phyloP scores from a whole-genome alignment of 192 early-diverging fungal species.

The Coemansia sp. region DNA sequence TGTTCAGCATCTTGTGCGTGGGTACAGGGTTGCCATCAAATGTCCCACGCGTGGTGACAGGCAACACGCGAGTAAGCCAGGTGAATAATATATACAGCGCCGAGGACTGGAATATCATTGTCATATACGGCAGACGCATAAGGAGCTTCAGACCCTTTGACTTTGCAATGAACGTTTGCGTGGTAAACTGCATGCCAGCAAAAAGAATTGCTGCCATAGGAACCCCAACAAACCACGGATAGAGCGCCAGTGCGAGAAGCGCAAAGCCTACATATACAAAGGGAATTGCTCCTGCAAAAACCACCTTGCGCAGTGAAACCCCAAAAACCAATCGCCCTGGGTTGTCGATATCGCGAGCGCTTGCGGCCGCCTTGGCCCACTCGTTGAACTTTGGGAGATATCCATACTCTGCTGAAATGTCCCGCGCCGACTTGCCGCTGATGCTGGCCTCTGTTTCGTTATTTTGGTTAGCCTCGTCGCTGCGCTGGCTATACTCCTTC shows the following conservation, averaged over 20 bases:
- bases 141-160: constrained; percentile 58
- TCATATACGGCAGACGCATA: constrained; percentile 77
- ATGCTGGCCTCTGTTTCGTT: constrained; percentile 8
- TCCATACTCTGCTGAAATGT: constrained; percentile 77
- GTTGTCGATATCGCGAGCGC: constrained; percentile 19
- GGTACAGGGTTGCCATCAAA: constrained; percentile 29
- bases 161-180: constrained; percentile 62
- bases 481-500: constrained; percentile 47
- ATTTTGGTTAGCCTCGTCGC: constrained; percentile 1
- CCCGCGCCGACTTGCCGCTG: constrained; percentile 74
- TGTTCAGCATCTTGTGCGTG: constrained; percentile 53
- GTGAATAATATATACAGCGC: constrained; percentile 68
- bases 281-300: constrained; percentile 70
- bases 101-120: constrained; percentile 84
- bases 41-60: constrained; percentile 55
- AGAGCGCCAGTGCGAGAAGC: constrained; percentile 59
- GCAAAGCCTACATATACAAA: constrained; percentile 63
- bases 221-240: constrained; percentile 79
- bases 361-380: constrained; percentile 23
- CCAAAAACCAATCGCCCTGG: constrained; percentile 24
- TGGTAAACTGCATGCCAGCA: constrained; percentile 58
- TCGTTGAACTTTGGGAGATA: constrained; percentile 43
- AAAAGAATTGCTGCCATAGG: constrained; percentile 61
- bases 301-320: constrained; percentile 55
- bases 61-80: constrained; percentile 69